These are phyloP conservation scores for Alternaria sp. DNA, from an alignment of 2,329 filamentous ascomycete genomes.

Conservation along the genomic window DNA sequence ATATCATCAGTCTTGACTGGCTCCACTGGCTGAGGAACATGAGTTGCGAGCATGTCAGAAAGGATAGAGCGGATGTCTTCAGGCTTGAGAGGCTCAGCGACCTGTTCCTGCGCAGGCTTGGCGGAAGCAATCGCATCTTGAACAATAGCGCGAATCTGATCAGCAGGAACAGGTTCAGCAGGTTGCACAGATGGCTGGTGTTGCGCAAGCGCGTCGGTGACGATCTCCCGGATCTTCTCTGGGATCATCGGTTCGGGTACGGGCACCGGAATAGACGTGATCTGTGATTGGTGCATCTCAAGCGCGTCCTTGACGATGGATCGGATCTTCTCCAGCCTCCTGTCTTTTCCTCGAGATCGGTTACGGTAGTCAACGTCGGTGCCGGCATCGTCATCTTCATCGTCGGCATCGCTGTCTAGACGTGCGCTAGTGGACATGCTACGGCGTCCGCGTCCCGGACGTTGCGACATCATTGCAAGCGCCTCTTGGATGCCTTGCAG, in stretches of 20 bases:
- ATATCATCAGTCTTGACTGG: slow-evolving; percentile 33
- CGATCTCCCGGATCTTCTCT: slow-evolving; percentile 73
- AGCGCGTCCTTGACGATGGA: slow-evolving; percentile 69
- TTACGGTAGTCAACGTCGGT: slow-evolving; percentile 67
- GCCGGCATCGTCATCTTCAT: slow-evolving; percentile 79
- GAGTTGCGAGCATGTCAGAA: slow-evolving; percentile 30
- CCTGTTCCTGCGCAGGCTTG: slow-evolving; percentile 36
- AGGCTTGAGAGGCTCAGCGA: slow-evolving; percentile 32
- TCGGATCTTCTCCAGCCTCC: slow-evolving; percentile 80
- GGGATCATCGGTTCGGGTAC: slow-evolving; percentile 52
- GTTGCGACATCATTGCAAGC: slow-evolving; percentile 65
- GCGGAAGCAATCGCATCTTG: slow-evolving; percentile 70
- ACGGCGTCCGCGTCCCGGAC: slow-evolving; percentile 62
- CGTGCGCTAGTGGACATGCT: slow-evolving; percentile 72
- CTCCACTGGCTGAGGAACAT: slow-evolving; percentile 24
- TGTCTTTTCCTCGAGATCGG: slow-evolving; percentile 79
- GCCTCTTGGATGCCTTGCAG: slow-evolving; percentile 77
- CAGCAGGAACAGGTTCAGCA: slow-evolving; percentile 58
- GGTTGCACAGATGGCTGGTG: slow-evolving; percentile 45
- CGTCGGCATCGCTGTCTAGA: slow-evolving; percentile 89
- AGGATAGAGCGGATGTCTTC: slow-evolving; percentile 42
- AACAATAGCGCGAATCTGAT: slow-evolving; percentile 71
- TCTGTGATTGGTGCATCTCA: slow-evolving; percentile 53
- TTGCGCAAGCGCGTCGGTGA: slow-evolving; percentile 69
- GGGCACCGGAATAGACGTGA: slow-evolving; percentile 36